Percentiles rank a stretch among this genome's conserved stretches.
phyloP scores from a whole-genome alignment of 352 stramenopile species.

The Phytophthora pinifolia region DNA sequence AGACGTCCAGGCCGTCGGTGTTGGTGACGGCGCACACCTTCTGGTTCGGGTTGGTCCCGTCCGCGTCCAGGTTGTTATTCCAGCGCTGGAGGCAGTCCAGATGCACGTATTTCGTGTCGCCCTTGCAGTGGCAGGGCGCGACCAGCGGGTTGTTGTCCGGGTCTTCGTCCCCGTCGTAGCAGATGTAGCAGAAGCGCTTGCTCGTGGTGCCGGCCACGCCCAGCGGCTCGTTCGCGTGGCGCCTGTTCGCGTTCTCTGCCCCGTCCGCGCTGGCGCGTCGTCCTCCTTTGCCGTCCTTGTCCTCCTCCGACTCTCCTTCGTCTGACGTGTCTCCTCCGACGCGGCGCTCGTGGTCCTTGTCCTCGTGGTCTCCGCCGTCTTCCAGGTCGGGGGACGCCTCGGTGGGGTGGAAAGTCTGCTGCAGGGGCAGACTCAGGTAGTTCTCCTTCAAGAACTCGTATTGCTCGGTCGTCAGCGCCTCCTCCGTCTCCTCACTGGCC shows the following conservation, averaged over 20 bases:
- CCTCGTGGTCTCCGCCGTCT: constrained; percentile 35
- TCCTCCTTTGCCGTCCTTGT: constrained; percentile 54
- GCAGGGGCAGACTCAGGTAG: constrained; percentile 79
- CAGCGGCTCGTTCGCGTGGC: constrained; percentile 32
- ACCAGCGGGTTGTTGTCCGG: constrained; percentile 86
- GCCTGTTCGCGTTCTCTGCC: constrained; percentile 13
- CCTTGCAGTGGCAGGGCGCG: constrained; percentile 90
- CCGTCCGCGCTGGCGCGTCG: constrained; percentile 17
- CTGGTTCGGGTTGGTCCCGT: constrained; percentile 78
- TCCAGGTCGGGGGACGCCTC: constrained; percentile 34
- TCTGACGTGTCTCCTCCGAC: constrained; percentile 68
- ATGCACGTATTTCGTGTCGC: constrained; percentile 92
- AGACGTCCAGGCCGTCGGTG: constrained; percentile 86
- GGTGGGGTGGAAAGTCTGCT: constrained; percentile 82
- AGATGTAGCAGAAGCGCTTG: constrained; percentile 92
- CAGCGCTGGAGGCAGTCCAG: constrained; percentile 92
- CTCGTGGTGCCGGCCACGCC: constrained; percentile 43
- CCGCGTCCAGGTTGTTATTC: constrained; percentile 88
- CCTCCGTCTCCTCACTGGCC: constrained; percentile 58
- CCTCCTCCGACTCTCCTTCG: constrained; percentile 78
- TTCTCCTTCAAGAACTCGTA: constrained; percentile 89
- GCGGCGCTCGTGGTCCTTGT: constrained; percentile 30
- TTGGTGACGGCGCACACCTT: constrained; percentile 91
- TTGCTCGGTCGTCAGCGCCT: constrained; percentile 81
- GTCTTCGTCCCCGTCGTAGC: constrained; percentile 90